These are phyloP conservation scores for Cryptosporidium sp. DNA, from an alignment of 169 alveolate genomes.

Conservation along the genomic window DNA sequence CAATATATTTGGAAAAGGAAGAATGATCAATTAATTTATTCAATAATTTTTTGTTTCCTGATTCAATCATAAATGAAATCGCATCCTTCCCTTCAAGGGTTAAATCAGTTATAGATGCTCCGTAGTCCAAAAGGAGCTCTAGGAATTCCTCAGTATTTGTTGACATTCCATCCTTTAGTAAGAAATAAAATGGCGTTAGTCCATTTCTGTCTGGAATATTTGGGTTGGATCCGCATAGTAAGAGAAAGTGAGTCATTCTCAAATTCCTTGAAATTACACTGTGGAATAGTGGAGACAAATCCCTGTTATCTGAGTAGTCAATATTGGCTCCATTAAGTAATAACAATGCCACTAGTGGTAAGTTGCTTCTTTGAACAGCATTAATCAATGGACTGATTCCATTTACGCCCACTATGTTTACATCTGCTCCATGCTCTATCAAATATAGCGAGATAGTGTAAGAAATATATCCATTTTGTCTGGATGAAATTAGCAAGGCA, in stretches of 20 bases:
- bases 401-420: background rate
- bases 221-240: slow-evolving; percentile 63
- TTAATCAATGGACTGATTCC: slow-evolving; percentile 52
- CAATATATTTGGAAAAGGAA: slow-evolving; percentile 16
- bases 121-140: slow-evolving; percentile 35
- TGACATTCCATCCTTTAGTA: slow-evolving; percentile 30
- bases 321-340: slow-evolving; percentile 56
- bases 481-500: slow-evolving; percentile 35
- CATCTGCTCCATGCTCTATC: slow-evolving; percentile 66
- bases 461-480: slow-evolving; percentile 53
- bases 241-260: slow-evolving; percentile 48
- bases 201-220: slow-evolving; percentile 44
- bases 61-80: slow-evolving; percentile 47
- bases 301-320: slow-evolving; percentile 47
- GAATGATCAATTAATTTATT: slow-evolving; percentile 25
- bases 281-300: slow-evolving; percentile 48
- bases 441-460: slow-evolving; percentile 32
- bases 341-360: slow-evolving; percentile 49
- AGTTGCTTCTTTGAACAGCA: slow-evolving; percentile 56
- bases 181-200: slow-evolving; percentile 48
- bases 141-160: slow-evolving; percentile 28
- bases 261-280: slow-evolving; percentile 34
- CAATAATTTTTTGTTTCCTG: slow-evolving; percentile 18
- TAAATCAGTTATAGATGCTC: slow-evolving; percentile 56
- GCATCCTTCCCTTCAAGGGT: slow-evolving; percentile 67